Conservation (phyloP, 306 rosid genomes). For the Astragalus membranaceus region DNA sequence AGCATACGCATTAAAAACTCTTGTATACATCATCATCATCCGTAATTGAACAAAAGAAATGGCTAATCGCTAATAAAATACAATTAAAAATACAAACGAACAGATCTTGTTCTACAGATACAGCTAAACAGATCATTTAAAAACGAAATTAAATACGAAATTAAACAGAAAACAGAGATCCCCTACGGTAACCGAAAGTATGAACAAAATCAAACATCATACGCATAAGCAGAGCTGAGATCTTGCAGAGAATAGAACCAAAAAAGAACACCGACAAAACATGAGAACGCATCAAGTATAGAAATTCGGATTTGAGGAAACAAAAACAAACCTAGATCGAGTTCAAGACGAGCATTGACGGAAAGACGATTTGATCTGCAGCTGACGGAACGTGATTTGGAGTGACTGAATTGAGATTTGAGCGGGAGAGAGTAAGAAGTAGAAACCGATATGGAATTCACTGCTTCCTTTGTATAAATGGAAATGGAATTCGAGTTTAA, state of each 20-base stretch:
- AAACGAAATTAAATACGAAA: conserved; percentile 1
- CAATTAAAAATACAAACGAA: neutral
- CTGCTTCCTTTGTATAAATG: neutral
- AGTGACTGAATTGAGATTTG: neutral
- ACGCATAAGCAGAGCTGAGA: conserved; percentile 30
- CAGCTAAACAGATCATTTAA: neutral
- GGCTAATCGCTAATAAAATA: neutral
- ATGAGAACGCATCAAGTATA: neutral
- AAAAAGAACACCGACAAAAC: conserved; percentile 10
- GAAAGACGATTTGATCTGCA: conserved; percentile 39
- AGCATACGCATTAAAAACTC: too few species aligned
- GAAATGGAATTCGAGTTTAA: conserved; percentile 12
- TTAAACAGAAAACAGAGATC: conserved; percentile 12
- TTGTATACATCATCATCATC: neutral
- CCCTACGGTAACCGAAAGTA: neutral
- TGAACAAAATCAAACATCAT: neutral
- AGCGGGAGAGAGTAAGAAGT: neutral
- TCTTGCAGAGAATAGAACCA: conserved; percentile 27
- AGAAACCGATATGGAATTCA: conserved; percentile 5
- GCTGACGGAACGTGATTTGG: conserved; percentile 21
- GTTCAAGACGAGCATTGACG: conserved; percentile 36
- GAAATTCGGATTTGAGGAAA: neutral
- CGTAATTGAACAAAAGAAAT: neutral
- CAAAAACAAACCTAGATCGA: conserved; percentile 38
- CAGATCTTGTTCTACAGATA: conserved; percentile 38